Evolutionary conservation across 169 alveolate species (phyloP), one percentile per base, ranked within the genome.

Genomic region (Cryptosporidium xiaoi): DNA sequence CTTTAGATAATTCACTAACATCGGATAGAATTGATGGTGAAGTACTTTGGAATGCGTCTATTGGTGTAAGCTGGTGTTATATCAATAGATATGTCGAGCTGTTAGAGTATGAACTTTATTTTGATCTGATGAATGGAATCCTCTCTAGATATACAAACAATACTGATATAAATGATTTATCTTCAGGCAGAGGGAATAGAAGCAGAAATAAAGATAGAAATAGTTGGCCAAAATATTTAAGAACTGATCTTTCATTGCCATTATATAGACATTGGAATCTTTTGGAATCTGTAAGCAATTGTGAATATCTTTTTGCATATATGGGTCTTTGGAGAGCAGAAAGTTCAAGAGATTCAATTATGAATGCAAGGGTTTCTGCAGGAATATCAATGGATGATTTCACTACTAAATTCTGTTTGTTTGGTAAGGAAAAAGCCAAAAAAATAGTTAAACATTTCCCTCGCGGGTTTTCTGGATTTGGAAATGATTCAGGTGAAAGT

Each of bases 181-280:
- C 12, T 55, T 20, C 27, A 27, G 33, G 10, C 10, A 40, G 48
- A 6, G 48, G 48, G 10, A 20, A 27, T 27, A 51, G 67, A 4
- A 69, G 51, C 6, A 69, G 31, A 34, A 36, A 13, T 69, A 51
- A 51, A 2, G 56, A 29, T 53, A 77, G 31, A 36, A 77, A 58
- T 36, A 16, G 64, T 8, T 77, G 87, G 87, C 87, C 87, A 60
- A 77, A 62, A n/a, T 77, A 77, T 66, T 20, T 77, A 18, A 77
- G 51, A 44, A 77, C 24, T 27, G 87, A 77, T 36, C 87, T 77
- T 77, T 77, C 69, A 0, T 27, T 77, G 12, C 87, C 87, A 0
- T 60, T 77, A 31, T 77, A 77, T 62, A 65, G 87, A 13, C 87
- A 77, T 60, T 77, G 87, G 87, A 77, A 77, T 62, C 50, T 77